phyloP scores from a whole-genome alignment of 2,329 filamentous ascomycete species.

The Aspergillus fijiensis region DNA sequence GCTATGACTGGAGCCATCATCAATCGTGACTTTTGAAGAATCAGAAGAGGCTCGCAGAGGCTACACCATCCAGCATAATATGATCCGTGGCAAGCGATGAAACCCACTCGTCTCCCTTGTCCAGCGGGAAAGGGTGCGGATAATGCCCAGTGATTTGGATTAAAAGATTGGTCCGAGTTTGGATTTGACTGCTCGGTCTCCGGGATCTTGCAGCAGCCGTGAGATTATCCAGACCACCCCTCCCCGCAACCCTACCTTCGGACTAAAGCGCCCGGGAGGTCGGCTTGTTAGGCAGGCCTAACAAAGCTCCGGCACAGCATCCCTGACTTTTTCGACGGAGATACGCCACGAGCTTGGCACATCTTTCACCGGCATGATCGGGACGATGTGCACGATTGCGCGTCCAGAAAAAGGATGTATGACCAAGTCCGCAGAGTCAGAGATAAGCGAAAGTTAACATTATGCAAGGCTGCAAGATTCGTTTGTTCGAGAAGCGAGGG shows the following conservation, averaged over 20 bases:
- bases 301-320: not conserved
- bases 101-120: not conserved
- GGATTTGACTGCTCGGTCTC: not conserved
- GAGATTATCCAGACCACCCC: not conserved
- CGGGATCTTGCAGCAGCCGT: not conserved
- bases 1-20: slow-evolving; percentile 19
- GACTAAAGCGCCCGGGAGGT: not conserved
- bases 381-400: not conserved
- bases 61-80: not conserved
- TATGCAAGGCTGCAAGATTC: not conserved
- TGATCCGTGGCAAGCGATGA: not conserved
- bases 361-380: not conserved
- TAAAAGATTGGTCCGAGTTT: not conserved
- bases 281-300: not conserved
- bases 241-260: not conserved
- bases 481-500: not conserved
- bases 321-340: not conserved
- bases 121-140: not conserved
- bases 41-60: not conserved
- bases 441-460: not conserved
- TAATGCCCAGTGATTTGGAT: not conserved
- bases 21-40: slow-evolving; percentile 13
- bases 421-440: not conserved
- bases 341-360: not conserved
- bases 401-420: not conserved